Evolutionary conservation across 2,329 filamentous ascomycete species (phyloP).

Genomic region (Rhexocercosporidium sp.): DNA sequence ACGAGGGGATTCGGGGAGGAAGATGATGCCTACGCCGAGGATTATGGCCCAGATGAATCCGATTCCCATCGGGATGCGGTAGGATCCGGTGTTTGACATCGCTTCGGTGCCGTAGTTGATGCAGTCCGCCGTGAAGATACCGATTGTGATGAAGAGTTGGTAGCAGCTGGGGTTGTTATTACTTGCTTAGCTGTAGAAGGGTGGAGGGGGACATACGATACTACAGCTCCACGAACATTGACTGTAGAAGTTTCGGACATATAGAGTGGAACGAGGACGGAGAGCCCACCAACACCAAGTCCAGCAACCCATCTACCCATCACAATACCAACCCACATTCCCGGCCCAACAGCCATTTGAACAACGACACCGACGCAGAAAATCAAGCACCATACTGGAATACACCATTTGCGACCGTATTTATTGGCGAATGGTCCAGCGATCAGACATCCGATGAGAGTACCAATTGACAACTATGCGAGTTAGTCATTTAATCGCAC

Average conservation of each 20-base stretch:
- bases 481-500: conserved; percentile 41
- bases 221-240: conserved; percentile 66
- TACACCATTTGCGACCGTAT: conserved; percentile 65
- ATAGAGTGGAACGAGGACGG: conserved; percentile 70
- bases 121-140: conserved; percentile 63
- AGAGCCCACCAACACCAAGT: conserved; percentile 70
- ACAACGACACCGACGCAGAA: conserved; percentile 70
- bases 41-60: conserved; percentile 59
- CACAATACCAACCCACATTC: conserved; percentile 65
- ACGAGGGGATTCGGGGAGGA: conserved; percentile 62
- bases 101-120: conserved; percentile 56
- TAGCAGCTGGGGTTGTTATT: conserved; percentile 55
- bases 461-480: conserved; percentile 71
- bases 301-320: conserved; percentile 71
- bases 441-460: conserved; percentile 78
- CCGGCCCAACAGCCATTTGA: conserved; percentile 61
- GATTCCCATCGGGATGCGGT: conserved; percentile 66
- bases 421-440: conserved; percentile 73
- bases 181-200: neutral
- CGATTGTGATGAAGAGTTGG: conserved; percentile 75
- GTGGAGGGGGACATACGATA: conserved; percentile 40
- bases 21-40: conserved; percentile 57
- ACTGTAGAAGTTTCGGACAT: conserved; percentile 67
- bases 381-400: conserved; percentile 57
- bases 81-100: conserved; percentile 51